A percentile compares a stretch with the other conserved stretches of the same genome.
Evolutionary conservation across 2,329 filamentous ascomycete genomes (phyloP).

Genomic region (Exophiala sideris): DNA sequence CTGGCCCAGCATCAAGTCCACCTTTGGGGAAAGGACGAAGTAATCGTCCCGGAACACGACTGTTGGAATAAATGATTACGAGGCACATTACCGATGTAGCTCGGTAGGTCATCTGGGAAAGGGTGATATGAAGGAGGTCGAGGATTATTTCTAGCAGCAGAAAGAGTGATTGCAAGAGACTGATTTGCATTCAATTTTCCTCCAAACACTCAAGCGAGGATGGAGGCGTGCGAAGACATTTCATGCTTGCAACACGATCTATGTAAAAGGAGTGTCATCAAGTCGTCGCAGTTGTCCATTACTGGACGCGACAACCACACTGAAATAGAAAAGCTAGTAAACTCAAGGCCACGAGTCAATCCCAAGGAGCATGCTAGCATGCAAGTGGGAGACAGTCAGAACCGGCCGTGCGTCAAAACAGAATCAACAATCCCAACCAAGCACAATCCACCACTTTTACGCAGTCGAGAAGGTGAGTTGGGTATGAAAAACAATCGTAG

Average conservation of each 20-base stretch:
- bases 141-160: too few species aligned
- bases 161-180: neutral
- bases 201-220: neutral
- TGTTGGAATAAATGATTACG: too few species aligned
- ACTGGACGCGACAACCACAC: neutral
- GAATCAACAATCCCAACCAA: neutral
- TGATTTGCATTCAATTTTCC: neutral
- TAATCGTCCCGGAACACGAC: too few species aligned
- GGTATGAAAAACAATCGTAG: conserved; percentile 7
- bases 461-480: neutral
- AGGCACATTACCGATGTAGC: too few species aligned
- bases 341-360: conserved; percentile 24
- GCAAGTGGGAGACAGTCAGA: conserved; percentile 23
- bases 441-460: neutral
- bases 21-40: too few species aligned
- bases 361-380: neutral
- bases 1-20: too few species aligned
- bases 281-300: neutral
- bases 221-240: neutral
- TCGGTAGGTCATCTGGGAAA: too few species aligned
- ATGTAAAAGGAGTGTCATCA: conserved; percentile 4
- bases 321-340: neutral
- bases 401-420: conserved; percentile 14
- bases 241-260: neutral
- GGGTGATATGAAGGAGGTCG: too few species aligned